phyloP scores from a whole-genome alignment of 495 filamentous ascomycete species.

The Chaetomidium leptoderma region DNA sequence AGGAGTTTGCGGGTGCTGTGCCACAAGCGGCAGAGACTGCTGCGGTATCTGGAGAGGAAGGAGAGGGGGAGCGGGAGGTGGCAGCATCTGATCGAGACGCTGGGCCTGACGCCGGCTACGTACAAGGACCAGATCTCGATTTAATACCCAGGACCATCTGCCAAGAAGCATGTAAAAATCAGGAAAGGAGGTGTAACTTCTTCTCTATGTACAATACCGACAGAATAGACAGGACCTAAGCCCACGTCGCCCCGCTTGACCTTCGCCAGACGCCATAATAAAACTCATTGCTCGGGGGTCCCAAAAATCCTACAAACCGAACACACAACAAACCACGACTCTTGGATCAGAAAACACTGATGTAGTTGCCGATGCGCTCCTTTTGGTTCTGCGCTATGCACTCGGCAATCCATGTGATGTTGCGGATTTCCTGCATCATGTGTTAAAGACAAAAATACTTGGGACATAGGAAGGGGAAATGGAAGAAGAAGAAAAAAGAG shows the following conservation, averaged over 20 bases:
- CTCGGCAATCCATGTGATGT: constrained; percentile 99
- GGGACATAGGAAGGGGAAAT: too few relatives aligned
- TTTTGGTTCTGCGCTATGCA: constrained; percentile 99
- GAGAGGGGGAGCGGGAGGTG: constrained; percentile 88
- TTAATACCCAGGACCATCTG: constrained; percentile 37
- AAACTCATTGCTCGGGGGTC: constrained; percentile 18
- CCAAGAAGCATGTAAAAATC: constrained; percentile 2
- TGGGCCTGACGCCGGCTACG: constrained; percentile 80
- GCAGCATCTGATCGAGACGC: constrained; percentile 70
- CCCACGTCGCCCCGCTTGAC: constrained; percentile 6
- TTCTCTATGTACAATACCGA: constrained; percentile 37
- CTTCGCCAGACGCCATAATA: constrained; percentile 28
- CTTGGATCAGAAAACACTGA: constrained; percentile 85
- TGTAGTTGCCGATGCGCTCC: constrained; percentile 96
- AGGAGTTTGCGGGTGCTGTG: constrained; percentile 79
- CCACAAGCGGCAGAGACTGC: constrained; percentile 82
- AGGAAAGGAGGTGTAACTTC: constrained; percentile 24
- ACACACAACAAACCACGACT: constrained; percentile 8
- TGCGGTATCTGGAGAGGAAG: constrained; percentile 79
- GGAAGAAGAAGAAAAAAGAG: not conserved
- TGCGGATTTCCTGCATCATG: constrained; percentile 79
- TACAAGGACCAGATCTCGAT: constrained; percentile 83
- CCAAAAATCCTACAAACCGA: constrained; percentile 28
- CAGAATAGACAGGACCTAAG: constrained; percentile 15
- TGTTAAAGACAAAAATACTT: too few relatives aligned